Base-by-base conservation (phyloP, 2,329 filamentous ascomycete genomes). In the Cytospora chrysosperma region DNA sequence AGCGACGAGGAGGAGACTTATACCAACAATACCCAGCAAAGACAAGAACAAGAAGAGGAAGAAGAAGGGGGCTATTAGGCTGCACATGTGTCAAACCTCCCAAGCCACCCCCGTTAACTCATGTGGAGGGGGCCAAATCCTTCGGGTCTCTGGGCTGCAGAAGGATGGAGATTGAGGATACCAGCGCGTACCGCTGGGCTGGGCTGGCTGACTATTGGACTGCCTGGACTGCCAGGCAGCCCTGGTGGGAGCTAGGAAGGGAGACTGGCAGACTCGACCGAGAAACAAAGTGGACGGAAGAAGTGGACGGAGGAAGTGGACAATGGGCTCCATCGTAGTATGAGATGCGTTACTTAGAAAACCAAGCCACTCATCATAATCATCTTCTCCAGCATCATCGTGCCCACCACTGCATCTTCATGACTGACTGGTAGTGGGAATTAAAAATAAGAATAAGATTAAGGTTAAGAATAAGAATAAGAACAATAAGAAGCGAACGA, bases 81-180 rank as follows among this genome's bases (percentile, higher is more conserved):
- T 19, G 15, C 8, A 37, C 13, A n/a, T n/a, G n/a, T n/a, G n/a
- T n/a, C n/a, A n/a, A n/a, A n/a, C n/a, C n/a, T n/a, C n/a, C n/a
- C n/a, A n/a, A n/a, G n/a, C n/a, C n/a, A n/a, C 34, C 30, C 13
- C 34, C 34, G 15, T 40, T 40, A 17, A 40, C 17, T 10, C 21
- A 24, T 19, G 5, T 28, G 26, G 49, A 59, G 49, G 57, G 49
- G 21, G 17, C 19, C 28, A 43, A 53, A 59, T 59, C 57, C 57
- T 59, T 53, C 40, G 19, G 26, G 57, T 59, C 37, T 59, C 57
- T 53, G 49, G 52, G 49, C 57, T 30, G 43, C 21, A 24, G 43
- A 13, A 47, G 19, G 43, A 47, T 47, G 43, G 49, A 34, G 26
- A 15, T 24, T 21, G 9, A 26, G 4, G 34, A 37, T 2, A 59